Evolutionary conservation across 495 filamentous ascomycete species (phyloP), one percentile per base, ranked within the genome.

Genomic region (Xylaria intraflava): DNA sequence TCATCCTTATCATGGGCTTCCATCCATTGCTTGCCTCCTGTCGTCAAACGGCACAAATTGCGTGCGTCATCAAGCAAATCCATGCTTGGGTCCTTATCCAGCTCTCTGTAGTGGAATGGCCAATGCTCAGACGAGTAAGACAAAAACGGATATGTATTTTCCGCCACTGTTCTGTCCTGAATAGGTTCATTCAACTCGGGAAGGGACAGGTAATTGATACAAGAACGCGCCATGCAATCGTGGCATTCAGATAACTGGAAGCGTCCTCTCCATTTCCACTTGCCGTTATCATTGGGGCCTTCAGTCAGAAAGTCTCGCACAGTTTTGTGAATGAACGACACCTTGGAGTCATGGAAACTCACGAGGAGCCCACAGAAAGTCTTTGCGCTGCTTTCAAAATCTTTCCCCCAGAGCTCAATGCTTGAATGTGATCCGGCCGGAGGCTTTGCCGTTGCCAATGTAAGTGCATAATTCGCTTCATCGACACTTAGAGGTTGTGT

Each of bases 261-360:
- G 27, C 27, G 24, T 19, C 44, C 44, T 46, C 16, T 33, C 44
- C 44, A 46, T 1, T 60, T 27, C 64, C 58, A 66, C 16, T 53
- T 55, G 27, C 46, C 35, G 17, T 22, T 7, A 31, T 24, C 22
- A 35, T 55, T 14, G 7, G 52, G 22, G 45, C 24, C 11, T 9
- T 33, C 44, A 11, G 56, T 53, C 12, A 74, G 62, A 24, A 74
- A 77, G 46, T 74, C 71, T 51, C 58, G 66, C 26, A 70, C 70
- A 20, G 71, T 76, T 31, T 73, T 66, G 51, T 77, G 72, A 39
- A 77, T 64, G 19, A 75, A 66, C 26, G 41, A 70, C 10, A 75
- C n/a, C 49, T 65, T 69, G 20, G 38, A 45, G 42, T 72, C 64
- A 30, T 64, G 35, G 16, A 72, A 55, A 27, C 27, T 65, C 14